Evolutionary conservation across 2,329 filamentous ascomycete species (phyloP).

Genomic region (Pseudocercospora pini-densiflorae): DNA sequence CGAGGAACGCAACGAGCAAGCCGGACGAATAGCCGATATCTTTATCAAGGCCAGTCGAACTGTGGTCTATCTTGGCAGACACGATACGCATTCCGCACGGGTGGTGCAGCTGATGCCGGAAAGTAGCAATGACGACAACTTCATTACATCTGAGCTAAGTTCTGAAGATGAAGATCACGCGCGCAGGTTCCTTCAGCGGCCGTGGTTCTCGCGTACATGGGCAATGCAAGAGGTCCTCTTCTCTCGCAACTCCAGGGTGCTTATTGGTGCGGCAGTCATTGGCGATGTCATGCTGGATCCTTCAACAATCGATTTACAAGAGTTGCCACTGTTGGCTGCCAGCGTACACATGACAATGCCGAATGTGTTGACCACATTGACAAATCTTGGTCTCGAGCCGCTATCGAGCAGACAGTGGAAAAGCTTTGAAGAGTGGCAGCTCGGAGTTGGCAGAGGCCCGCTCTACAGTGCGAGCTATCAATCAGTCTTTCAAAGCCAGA

Average conservation of each 20-base stretch:
- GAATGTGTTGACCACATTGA: slow-evolving; percentile 2
- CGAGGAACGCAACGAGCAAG: slow-evolving; percentile 13
- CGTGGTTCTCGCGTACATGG: slow-evolving; percentile 11
- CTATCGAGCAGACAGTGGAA: not conserved
- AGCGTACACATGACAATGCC: not conserved
- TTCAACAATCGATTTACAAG: not conserved
- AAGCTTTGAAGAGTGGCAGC: slow-evolving; percentile 1
- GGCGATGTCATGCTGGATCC: not conserved
- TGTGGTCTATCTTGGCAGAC: slow-evolving; percentile 20
- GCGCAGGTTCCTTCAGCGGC: slow-evolving; percentile 4
- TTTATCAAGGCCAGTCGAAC: slow-evolving; percentile 18
- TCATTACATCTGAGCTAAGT: not conserved
- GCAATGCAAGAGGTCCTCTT: slow-evolving; percentile 7
- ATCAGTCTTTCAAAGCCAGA: slow-evolving; percentile 3
- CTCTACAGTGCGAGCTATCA: not conserved
- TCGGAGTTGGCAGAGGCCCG: not conserved
- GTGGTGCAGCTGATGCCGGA: not conserved
- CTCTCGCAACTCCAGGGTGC: not conserved
- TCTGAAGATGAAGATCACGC: not conserved
- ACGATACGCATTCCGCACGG: not conserved
- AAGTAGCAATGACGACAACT: not conserved
- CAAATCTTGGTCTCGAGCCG: slow-evolving; percentile 1
- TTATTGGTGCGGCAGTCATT: not conserved
- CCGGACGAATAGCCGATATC: slow-evolving; percentile 13
- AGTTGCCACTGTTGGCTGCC: not conserved